A percentile compares a stretch with the other conserved stretches of the same genome.
Conservation (phyloP, 2,329 filamentous ascomycete species). For the Claviceps maximensis region DNA sequence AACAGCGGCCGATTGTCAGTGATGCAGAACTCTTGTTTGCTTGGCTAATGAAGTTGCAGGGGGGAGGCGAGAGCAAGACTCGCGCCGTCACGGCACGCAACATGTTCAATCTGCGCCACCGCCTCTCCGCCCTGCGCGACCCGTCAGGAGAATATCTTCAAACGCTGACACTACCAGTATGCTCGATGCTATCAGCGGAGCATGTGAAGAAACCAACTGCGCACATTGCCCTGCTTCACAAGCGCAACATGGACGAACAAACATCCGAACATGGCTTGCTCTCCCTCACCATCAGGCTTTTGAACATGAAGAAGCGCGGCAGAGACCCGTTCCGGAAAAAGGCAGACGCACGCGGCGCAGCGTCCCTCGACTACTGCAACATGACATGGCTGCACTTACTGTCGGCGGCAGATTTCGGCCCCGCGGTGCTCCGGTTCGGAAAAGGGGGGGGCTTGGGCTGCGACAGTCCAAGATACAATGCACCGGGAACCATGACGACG, state of each 20-base stretch:
- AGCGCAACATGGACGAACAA: conserved; percentile 2
- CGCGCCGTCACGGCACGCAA: not conserved
- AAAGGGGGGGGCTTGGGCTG: not conserved
- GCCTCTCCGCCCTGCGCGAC: conserved; percentile 2
- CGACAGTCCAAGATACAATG: conserved; percentile 2
- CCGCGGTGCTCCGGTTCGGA: conserved; percentile 3
- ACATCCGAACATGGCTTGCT: conserved; percentile 1
- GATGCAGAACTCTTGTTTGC: conserved; percentile 6
- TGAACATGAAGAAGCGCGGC: conserved; percentile 1
- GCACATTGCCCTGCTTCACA: conserved; percentile 4
- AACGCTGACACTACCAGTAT: conserved; percentile 3
- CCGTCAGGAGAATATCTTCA: conserved; percentile 5
- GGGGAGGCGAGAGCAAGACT: not conserved
- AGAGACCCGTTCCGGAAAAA: not conserved
- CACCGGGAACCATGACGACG: conserved; percentile 4
- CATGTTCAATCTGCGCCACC: conserved; percentile 3
- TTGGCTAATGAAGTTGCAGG: conserved; percentile 6
- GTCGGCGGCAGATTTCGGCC: conserved; percentile 4
- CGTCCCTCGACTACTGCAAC: conserved; percentile 2
- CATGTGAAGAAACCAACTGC: not conserved
- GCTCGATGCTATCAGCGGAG: conserved; percentile 1
- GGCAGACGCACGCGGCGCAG: not conserved
- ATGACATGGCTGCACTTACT: conserved; percentile 4
- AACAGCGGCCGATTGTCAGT: conserved; percentile 1
- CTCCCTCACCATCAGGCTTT: not conserved